phyloP scores from a whole-genome alignment of 441 rosid genomes.

The Jatropha podagrica region DNA sequence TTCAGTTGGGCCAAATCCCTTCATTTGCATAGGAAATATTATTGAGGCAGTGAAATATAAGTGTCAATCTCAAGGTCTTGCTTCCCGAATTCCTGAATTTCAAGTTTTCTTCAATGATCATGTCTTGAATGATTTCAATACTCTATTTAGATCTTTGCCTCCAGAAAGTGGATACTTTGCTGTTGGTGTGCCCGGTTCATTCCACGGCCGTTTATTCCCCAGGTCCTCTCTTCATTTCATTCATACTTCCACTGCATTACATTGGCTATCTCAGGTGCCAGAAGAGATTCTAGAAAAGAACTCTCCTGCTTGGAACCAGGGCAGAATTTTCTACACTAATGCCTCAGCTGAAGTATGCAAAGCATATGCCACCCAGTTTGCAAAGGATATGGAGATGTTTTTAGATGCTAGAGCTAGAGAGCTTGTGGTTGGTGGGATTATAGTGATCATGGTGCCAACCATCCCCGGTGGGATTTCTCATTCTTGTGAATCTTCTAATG shows the following conservation, averaged over 20 bases:
- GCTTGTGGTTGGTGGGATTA: too few species aligned
- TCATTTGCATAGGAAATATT: not conserved
- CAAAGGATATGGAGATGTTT: too few species aligned
- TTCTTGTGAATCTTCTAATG: too few species aligned
- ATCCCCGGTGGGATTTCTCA: too few species aligned
- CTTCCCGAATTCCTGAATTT: slow-evolving; percentile 19
- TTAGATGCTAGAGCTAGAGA: too few species aligned
- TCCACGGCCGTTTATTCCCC: not conserved
- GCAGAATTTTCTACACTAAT: not conserved
- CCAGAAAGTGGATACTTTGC: slow-evolving; percentile 12
- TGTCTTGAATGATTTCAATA: slow-evolving; percentile 32
- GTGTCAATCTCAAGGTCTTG: slow-evolving; percentile 7
- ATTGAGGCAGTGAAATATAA: not conserved
- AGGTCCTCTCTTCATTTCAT: not conserved
- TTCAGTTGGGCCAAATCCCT: slow-evolving; percentile 23
- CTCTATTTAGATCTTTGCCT: slow-evolving; percentile 30
- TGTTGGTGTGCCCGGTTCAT: slow-evolving; percentile 31
- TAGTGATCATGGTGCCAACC: too few species aligned
- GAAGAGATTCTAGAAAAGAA: not conserved
- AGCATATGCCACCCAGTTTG: not conserved
- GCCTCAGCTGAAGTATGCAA: not conserved
- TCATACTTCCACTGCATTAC: not conserved
- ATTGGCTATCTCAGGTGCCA: not conserved
- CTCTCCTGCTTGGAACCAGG: not conserved
- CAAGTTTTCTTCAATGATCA: slow-evolving; percentile 37